Evolutionary conservation across 306 rosid species (phyloP), one percentile per base, ranked within the genome.

Genomic region (Neltuma alba): DNA sequence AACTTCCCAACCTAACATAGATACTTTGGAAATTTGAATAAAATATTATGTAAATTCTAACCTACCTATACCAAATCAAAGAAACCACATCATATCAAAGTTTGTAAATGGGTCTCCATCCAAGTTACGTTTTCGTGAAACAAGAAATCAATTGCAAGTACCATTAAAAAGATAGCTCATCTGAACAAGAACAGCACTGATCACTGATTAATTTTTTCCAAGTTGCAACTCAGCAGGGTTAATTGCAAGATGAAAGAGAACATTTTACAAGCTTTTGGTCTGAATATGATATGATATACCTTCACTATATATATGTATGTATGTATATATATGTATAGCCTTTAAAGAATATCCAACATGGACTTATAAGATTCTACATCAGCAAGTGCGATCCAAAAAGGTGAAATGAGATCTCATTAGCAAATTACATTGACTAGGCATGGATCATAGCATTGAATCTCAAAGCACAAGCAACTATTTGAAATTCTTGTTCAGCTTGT

Each of bases 371-470:
- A 64, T 38, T 20, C 58, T 28, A 25, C 47, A 34, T 16, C 54
- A 30, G 27, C 37, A 7, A 76, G 44, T 7, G 48, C 28, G 47
- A 72, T 58, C 61, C 62, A 62, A 57, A 38, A 57, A 44, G 57
- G 47, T 31, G 61, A 61, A 60, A 38, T 20, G 61, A 60, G 50
- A 64, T 48, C 70, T 70, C 76, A 54, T 44, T 70, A 31, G 73
- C 80, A 62, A 61, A 41, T 60, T 21, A 44, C 38, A 48, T 12
- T 7, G 31, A 31, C 38, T 31, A 48, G 34, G 27, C 70, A 30
- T 7, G 31, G 18, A 78, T 45, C 30, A 15, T 61, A 25, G 12
- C 25, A 15, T n/a, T 38, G 66, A 10, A 25, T 62, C 55, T 48
- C 57, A n/a, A 31, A 14, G 79, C 69, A 30, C 38, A 71, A 42